Evolutionary conservation across 2,329 filamentous ascomycete genomes (phyloP).

Genomic region (Claviceps sp.): DNA sequence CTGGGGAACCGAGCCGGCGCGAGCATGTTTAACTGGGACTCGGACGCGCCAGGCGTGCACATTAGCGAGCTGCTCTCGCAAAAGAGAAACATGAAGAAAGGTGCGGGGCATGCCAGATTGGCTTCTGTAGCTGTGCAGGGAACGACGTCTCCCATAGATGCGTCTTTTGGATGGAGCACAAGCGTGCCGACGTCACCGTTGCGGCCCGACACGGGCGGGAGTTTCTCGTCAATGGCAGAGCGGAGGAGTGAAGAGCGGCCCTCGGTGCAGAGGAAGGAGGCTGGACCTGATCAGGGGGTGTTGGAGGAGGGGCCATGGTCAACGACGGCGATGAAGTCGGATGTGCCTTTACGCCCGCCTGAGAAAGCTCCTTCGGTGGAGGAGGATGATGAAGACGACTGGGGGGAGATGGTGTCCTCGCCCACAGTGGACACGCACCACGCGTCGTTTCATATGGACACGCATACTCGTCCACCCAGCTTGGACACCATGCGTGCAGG

Average conservation of each 20-base stretch:
- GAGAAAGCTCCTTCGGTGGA: background rate
- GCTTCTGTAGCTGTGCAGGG: conserved; percentile 9
- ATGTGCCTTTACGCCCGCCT: background rate
- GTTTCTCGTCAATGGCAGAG: background rate
- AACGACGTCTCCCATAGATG: background rate
- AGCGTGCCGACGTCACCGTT: conserved; percentile 7
- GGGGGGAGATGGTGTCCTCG: conserved; percentile 44
- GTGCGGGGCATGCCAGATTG: conserved; percentile 7
- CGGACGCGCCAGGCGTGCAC: conserved; percentile 34
- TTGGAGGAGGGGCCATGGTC: background rate
- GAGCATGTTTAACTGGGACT: conserved; percentile 49
- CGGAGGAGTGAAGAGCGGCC: background rate
- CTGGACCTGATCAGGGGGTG: background rate
- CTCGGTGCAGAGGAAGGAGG: background rate
- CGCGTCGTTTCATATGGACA: background rate
- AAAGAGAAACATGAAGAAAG: conserved; percentile 12
- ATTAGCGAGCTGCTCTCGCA: conserved; percentile 24
- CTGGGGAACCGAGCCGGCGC: conserved; percentile 25
- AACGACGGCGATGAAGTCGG: background rate
- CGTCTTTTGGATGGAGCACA: background rate
- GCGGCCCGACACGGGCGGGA: background rate
- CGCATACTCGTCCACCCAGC: background rate
- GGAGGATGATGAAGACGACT: conserved; percentile 39
- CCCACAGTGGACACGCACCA: conserved; percentile 9
- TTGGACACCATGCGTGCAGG: background rate